phyloP scores from a whole-genome alignment of 1,139 yeast genomes.

The Protomyces inouyei region DNA sequence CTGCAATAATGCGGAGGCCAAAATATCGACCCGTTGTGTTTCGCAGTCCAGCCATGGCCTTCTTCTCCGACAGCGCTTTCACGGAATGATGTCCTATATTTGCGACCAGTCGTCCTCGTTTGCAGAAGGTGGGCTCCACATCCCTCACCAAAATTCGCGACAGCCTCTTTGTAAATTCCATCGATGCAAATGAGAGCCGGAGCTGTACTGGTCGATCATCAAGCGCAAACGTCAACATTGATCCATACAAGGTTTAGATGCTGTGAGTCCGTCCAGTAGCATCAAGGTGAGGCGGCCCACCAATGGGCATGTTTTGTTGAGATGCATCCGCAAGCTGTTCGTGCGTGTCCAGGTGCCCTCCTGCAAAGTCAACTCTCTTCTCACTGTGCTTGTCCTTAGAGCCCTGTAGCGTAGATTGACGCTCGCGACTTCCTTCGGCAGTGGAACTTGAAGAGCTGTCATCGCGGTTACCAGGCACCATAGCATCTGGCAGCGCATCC shows the following conservation, averaged over 20 bases:
- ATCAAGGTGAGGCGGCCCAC: not conserved
- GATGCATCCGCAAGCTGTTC: not conserved
- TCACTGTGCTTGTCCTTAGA: not conserved
- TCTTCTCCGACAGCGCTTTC: too few species aligned
- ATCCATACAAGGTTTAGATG: not conserved
- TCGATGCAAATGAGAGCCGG: too few species aligned
- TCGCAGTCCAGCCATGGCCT: too few species aligned
- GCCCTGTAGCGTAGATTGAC: not conserved
- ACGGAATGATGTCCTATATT: too few species aligned
- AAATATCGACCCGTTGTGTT: too few species aligned
- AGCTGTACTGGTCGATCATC: too few species aligned
- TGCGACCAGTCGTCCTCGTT: too few species aligned
- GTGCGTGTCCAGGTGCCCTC: not conserved
- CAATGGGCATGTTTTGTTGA: not conserved
- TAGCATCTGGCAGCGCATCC: constrained; percentile 13
- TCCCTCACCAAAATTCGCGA: too few species aligned
- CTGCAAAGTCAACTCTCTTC: not conserved
- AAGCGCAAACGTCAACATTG: not conserved
- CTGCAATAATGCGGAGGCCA: too few species aligned
- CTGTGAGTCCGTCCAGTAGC: not conserved
- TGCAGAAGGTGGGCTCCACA: too few species aligned
- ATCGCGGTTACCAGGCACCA: not conserved
- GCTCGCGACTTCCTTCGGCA: not conserved
- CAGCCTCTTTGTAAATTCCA: too few species aligned
- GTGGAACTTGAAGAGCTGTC: not conserved